Conservation (phyloP, 2,329 filamentous ascomycete species). For the Penicillium sp. region DNA sequence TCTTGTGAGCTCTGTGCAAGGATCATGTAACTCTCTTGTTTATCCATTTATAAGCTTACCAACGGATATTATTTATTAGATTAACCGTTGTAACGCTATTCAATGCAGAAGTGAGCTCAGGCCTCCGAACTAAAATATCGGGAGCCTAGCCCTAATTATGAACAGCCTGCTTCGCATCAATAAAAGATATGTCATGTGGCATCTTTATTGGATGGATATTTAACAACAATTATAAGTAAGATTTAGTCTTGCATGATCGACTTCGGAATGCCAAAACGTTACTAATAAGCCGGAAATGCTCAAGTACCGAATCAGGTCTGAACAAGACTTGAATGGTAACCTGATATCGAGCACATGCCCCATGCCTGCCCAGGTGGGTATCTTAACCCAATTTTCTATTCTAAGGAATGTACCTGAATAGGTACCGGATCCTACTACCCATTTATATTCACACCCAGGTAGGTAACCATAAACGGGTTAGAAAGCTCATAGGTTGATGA, state of each 20-base stretch:
- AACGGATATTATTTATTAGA: background rate
- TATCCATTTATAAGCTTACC: background rate
- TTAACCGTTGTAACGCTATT: background rate
- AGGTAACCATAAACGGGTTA: too few species aligned
- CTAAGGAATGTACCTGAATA: too few species aligned
- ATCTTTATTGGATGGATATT: background rate
- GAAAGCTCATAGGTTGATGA: too few species aligned
- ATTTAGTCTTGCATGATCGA: background rate
- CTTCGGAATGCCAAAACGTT: background rate
- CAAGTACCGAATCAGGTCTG: background rate
- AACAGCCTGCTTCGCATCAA: background rate
- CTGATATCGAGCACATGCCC: too few species aligned
- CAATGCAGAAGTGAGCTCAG: constrained; percentile 5
- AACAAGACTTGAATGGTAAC: background rate
- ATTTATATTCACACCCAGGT: too few species aligned
- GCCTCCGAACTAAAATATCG: background rate
- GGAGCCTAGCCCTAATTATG: background rate
- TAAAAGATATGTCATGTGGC: background rate
- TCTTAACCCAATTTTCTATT: too few species aligned
- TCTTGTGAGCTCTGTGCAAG: background rate
- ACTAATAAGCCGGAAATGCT: background rate
- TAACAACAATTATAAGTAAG: background rate
- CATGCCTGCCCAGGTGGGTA: too few species aligned
- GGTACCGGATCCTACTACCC: too few species aligned
- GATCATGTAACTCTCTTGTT: background rate